phyloP scores from a whole-genome alignment of 2,329 filamentous ascomycete genomes.

The Thielaviopsis populi region DNA sequence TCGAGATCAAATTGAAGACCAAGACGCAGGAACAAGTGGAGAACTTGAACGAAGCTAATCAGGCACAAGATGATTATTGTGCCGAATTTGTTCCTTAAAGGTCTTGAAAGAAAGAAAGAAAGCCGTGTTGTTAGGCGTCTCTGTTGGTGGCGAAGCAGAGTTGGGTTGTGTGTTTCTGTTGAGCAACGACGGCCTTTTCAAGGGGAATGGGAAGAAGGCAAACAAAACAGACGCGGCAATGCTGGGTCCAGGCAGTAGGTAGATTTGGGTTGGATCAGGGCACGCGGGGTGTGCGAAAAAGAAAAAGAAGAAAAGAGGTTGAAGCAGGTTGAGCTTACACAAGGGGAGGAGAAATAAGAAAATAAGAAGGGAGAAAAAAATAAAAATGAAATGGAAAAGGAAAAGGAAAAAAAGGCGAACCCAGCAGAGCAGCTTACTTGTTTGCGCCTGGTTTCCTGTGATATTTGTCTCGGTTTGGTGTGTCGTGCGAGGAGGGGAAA shows the following conservation, averaged over 20 bases:
- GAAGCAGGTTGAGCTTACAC: conserved; percentile 3
- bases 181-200: not conserved
- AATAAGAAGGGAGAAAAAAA: not conserved
- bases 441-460: not conserved
- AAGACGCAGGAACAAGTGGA: conserved; percentile 3
- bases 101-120: conserved; percentile 22
- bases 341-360: not conserved
- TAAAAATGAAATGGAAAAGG: conserved; percentile 4
- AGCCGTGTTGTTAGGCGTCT: not conserved
- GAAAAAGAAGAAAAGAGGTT: too few relatives aligned
- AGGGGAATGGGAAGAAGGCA: conserved; percentile 8
- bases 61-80: not conserved
- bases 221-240: not conserved
- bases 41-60: conserved; percentile 2
- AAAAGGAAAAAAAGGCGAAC: conserved; percentile 1
- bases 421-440: not conserved
- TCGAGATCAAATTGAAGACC: conserved; percentile 4
- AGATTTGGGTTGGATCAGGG: conserved; percentile 9
- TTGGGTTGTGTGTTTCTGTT: not conserved
- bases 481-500: conserved; percentile 3
- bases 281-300: conserved; percentile 13
- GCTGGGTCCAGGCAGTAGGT: not conserved
- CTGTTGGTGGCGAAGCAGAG: not conserved
- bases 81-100: not conserved
- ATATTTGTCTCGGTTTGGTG: conserved; percentile 2